phyloP scores from a whole-genome alignment of 345 rosid genomes.

The Moricandia moricandioides region DNA sequence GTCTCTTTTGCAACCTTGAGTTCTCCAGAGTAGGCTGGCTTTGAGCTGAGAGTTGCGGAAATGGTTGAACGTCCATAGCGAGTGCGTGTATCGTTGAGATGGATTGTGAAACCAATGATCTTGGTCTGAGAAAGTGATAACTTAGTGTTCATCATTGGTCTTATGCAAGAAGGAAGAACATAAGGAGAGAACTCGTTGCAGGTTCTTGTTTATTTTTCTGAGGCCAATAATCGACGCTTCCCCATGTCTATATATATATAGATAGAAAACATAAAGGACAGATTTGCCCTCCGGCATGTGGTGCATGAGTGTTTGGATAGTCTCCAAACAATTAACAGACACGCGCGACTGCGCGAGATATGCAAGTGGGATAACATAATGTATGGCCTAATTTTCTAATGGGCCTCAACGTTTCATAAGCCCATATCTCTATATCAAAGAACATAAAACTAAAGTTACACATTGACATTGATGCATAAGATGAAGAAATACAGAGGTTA shows the following conservation, averaged over 20 bases:
- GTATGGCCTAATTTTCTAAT: not conserved
- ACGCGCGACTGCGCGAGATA: not conserved
- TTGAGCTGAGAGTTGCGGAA: conserved; percentile 36
- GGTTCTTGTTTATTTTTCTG: conserved; percentile 18
- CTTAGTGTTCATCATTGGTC: conserved; percentile 33
- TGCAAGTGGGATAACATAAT: not conserved
- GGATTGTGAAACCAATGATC: not conserved
- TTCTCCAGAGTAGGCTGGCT: conserved; percentile 26
- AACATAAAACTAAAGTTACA: no score
- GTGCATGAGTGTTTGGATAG: not conserved
- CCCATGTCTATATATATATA: not conserved
- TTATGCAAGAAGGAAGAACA: conserved; percentile 16
- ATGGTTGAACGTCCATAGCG: conserved; percentile 17
- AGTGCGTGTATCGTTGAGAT: not conserved
- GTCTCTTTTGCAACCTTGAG: conserved; percentile 19
- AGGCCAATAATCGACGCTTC: conserved; percentile 21
- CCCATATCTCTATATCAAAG: not conserved
- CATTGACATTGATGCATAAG: not conserved
- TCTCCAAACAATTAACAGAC: not conserved
- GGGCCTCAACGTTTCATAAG: not conserved
- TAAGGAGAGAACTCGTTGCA: conserved; percentile 14
- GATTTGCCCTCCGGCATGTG: conserved; percentile 8
- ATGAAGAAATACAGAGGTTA: conserved; percentile 25
- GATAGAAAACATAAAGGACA: conserved; percentile 9
- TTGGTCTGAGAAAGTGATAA: conserved; percentile 23